Conservation (phyloP, 176 grass and related monocot species). For the sorghum (Sorghum bicolor) region DNA sequence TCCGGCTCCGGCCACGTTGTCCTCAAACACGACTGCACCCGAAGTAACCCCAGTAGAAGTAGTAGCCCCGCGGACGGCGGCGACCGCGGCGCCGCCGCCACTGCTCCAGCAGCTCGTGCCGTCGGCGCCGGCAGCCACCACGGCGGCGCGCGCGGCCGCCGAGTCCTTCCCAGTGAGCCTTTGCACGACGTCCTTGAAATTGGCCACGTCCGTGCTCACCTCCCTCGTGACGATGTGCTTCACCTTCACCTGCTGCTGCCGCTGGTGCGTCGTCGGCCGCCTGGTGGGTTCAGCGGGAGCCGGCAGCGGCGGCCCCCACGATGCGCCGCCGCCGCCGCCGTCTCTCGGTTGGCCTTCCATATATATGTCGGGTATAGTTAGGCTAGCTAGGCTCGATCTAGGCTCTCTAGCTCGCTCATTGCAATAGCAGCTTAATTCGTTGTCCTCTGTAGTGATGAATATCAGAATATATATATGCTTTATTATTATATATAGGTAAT, state of each 20-base stretch:
- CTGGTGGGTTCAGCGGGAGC: not conserved
- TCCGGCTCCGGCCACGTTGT: not conserved
- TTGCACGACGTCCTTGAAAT: constrained; percentile 47
- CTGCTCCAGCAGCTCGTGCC: not conserved
- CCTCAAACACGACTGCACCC: not conserved
- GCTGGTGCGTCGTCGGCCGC: not conserved
- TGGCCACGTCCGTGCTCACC: constrained; percentile 42
- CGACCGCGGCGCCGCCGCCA: not conserved
- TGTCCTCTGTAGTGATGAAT: not conserved
- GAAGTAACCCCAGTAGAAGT: not conserved
- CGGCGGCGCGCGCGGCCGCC: constrained; percentile 16
- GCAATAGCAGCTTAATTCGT: no score
- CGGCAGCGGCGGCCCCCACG: not conserved
- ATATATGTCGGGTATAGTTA: no score
- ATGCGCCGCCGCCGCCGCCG: not conserved
- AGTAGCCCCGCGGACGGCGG: not conserved
- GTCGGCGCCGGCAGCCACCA: not conserved
- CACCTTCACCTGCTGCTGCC: constrained; percentile 18
- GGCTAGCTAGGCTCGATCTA: no score
- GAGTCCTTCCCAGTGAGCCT: constrained; percentile 53
- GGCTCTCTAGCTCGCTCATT: not conserved
- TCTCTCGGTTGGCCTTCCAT: constrained; percentile 8
- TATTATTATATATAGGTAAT: not conserved
- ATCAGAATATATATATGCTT: not conserved
- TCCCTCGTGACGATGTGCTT: constrained; percentile 40